Evolutionary conservation across 495 filamentous ascomycete species (phyloP).

Genomic region (Neurospora tetraspora): DNA sequence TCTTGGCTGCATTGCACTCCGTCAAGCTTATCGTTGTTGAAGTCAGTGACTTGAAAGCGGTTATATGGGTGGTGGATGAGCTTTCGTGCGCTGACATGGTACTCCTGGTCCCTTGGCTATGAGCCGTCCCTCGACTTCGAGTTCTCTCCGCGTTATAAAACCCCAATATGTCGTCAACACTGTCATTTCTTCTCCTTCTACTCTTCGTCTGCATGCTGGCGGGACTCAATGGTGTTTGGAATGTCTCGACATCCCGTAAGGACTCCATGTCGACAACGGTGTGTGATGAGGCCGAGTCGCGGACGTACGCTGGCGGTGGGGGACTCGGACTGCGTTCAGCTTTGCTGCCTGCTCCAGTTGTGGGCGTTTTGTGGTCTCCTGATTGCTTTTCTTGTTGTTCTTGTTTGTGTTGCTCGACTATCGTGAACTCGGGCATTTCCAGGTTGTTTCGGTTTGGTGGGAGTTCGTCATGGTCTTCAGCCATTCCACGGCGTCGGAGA

Average conservation of each 20-base stretch:
- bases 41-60: background rate
- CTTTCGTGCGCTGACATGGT: background rate
- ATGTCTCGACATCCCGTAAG: constrained; percentile 2
- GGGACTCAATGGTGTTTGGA: constrained; percentile 5
- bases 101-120: background rate
- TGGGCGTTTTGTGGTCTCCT: background rate
- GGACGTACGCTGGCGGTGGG: constrained; percentile 2
- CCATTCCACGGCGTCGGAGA: constrained; percentile 17
- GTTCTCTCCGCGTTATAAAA: constrained; percentile 17
- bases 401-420: constrained; percentile 12
- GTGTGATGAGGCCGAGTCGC: constrained; percentile 17
- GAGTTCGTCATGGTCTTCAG: constrained; percentile 9
- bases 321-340: background rate
- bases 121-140: constrained; percentile 5
- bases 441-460: constrained; percentile 10
- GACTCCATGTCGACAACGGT: constrained; percentile 10
- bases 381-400: background rate
- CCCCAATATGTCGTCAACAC: constrained; percentile 25
- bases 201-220: constrained; percentile 6
- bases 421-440: constrained; percentile 22
- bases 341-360: background rate
- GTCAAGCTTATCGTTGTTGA: background rate
- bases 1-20: background rate
- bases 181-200: constrained; percentile 13
- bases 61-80: background rate